These are phyloP conservation scores for Ballota nigra DNA, from an alignment of 257 asterid genomes.

Conservation along the genomic window DNA sequence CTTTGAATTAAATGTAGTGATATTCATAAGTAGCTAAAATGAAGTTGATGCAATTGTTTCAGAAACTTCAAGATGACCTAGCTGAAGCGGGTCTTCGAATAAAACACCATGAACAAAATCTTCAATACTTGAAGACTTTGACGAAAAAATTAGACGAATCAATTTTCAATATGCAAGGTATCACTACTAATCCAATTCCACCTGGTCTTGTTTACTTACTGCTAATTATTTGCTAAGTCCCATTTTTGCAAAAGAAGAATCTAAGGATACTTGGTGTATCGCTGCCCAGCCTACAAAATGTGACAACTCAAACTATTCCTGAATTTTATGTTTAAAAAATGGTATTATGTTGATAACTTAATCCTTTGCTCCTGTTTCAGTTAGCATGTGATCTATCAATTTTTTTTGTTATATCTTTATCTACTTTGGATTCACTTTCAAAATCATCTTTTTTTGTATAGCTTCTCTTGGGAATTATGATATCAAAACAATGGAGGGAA, in stretches of 20 bases:
- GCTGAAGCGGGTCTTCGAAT: conserved; percentile 49
- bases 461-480: conserved; percentile 53
- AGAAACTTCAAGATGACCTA: conserved; percentile 72
- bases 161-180: conserved; percentile 60
- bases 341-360: conserved; percentile 11
- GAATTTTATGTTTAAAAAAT: not conserved
- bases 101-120: conserved; percentile 62
- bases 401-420: not conserved
- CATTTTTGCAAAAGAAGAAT: not conserved
- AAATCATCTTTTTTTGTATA: conserved; percentile 30
- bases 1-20: conserved; percentile 6
- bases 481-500: conserved; percentile 25
- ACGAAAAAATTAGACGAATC: conserved; percentile 48
- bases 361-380: not conserved
- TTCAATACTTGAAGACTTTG: conserved; percentile 45
- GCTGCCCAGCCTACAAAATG: not conserved
- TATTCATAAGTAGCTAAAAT: not conserved
- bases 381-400: conserved; percentile 5
- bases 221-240: not conserved
- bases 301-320: not conserved
- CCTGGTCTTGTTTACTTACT: not conserved
- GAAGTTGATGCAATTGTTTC: conserved; percentile 26
- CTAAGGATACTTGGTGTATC: not conserved
- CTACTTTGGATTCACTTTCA: conserved; percentile 1
- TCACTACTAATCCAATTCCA: not conserved